A percentile compares a stretch with the other conserved stretches of the same genome.
These are phyloP conservation scores for Penicillium olsonii DNA, from an alignment of 2,329 filamentous ascomycete genomes.

Conservation along the genomic window DNA sequence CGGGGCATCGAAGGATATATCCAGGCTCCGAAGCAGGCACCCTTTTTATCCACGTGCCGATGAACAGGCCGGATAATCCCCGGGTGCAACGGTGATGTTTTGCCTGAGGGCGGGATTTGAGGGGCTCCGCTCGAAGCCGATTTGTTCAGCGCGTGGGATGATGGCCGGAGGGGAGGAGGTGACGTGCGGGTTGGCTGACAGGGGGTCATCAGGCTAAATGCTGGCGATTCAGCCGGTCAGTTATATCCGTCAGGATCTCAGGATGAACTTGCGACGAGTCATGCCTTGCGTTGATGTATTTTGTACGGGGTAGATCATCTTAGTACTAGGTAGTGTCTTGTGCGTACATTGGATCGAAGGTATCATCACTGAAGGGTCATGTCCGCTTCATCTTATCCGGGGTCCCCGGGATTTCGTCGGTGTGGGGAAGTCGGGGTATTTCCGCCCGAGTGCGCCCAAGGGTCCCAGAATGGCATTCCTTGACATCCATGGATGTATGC, in stretches of 20 bases:
- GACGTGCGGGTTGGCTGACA: background rate
- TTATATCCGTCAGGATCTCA: too few species aligned
- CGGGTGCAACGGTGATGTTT: background rate
- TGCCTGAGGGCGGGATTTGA: background rate
- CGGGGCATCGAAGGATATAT: background rate
- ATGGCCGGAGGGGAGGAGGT: background rate
- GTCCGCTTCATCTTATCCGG: constrained; percentile 1
- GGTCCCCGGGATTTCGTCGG: constrained; percentile 7
- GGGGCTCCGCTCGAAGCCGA: background rate
- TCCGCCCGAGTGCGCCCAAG: background rate
- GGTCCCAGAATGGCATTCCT: too few species aligned
- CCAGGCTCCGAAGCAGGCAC: background rate
- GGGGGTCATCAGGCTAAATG: constrained; percentile 5
- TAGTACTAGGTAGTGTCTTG: too few species aligned
- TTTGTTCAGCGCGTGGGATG: background rate
- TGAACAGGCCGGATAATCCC: constrained; percentile 1
- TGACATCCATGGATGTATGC: too few species aligned
- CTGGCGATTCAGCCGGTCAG: constrained; percentile 4
- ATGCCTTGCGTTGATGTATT: background rate
- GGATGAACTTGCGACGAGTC: background rate
- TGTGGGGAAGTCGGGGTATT: background rate
- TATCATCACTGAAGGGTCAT: too few species aligned
- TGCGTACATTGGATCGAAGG: too few species aligned
- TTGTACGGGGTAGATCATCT: too few species aligned
- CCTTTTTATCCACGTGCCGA: constrained; percentile 1